Conservation (phyloP, 2,329 filamentous ascomycete genomes). For the Podosphaera fusca region DNA sequence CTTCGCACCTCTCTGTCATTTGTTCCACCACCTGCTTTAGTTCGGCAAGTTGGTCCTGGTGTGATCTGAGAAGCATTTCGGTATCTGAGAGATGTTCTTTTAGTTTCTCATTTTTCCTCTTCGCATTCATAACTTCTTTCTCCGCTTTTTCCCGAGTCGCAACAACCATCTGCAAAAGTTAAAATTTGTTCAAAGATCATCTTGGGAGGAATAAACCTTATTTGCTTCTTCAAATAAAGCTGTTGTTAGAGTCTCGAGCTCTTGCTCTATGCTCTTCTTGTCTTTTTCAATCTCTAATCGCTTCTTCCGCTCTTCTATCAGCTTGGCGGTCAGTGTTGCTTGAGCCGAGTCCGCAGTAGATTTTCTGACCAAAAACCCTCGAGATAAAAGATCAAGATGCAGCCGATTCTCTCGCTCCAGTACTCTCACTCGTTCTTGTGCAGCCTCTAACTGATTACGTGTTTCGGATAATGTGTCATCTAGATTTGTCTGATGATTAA, state of each 20-base stretch:
- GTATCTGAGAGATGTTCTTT: conserved; percentile 69
- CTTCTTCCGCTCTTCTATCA: conserved; percentile 42
- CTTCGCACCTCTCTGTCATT: conserved; percentile 52
- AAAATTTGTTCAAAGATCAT: conserved; percentile 29
- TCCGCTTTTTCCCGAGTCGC: conserved; percentile 75
- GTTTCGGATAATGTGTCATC: conserved; percentile 72
- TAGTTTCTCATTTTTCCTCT: conserved; percentile 72
- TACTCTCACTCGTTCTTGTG: conserved; percentile 40
- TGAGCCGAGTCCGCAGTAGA: conserved; percentile 54
- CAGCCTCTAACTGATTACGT: conserved; percentile 58
- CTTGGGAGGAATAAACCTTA: conserved; percentile 34
- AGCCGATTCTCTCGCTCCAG: conserved; percentile 40
- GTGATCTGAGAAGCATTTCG: conserved; percentile 61
- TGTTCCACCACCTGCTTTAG: conserved; percentile 83
- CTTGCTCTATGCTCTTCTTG: conserved; percentile 75
- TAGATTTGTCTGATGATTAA: conserved; percentile 82
- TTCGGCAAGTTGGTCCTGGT: conserved; percentile 80
- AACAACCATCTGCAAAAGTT: conserved; percentile 78
- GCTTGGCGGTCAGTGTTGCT: conserved; percentile 28
- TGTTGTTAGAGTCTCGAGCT: conserved; percentile 72
- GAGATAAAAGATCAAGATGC: conserved; percentile 44
- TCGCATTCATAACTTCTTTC: conserved; percentile 55
- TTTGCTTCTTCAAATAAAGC: conserved; percentile 97
- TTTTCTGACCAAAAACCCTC: conserved; percentile 54
- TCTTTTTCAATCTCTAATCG: conserved; percentile 48